Conservation (phyloP, 1,284 basidiomycete species). For the Cystobasidium slooffiae region DNA sequence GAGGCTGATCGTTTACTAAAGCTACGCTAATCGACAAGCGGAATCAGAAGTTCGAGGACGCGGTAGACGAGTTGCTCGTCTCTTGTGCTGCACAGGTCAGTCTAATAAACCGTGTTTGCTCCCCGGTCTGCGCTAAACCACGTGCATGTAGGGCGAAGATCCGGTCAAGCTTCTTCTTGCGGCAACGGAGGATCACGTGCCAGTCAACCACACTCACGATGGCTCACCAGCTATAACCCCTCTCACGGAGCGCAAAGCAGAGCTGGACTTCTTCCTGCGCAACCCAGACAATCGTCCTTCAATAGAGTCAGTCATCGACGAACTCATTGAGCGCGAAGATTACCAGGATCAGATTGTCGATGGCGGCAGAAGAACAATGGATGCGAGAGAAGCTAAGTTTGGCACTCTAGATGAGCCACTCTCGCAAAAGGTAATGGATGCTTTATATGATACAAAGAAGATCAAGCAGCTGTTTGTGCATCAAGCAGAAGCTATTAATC, state of each 20-base stretch:
- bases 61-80: slow-evolving; percentile 74
- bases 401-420: slow-evolving; percentile 67
- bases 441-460: slow-evolving; percentile 67
- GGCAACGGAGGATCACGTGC: slow-evolving; percentile 71
- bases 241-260: slow-evolving; percentile 46
- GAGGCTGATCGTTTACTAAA: not conserved
- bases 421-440: slow-evolving; percentile 65
- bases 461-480: slow-evolving; percentile 76
- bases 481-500: slow-evolving; percentile 76
- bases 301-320: slow-evolving; percentile 65
- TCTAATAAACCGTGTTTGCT: too few relatives aligned
- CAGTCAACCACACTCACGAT: slow-evolving; percentile 61
- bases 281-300: slow-evolving; percentile 64
- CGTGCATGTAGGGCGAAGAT: slow-evolving; percentile 60
- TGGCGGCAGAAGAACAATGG: slow-evolving; percentile 61
- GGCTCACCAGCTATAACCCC: slow-evolving; percentile 44
- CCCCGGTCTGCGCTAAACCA: not conserved
- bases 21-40: slow-evolving; percentile 73
- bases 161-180: slow-evolving; percentile 67
- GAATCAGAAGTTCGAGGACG: slow-evolving; percentile 68
- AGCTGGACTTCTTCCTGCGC: slow-evolving; percentile 50
- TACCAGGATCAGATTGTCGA: slow-evolving; percentile 72
- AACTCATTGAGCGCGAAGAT: slow-evolving; percentile 66
- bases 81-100: slow-evolving; percentile 60
- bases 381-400: slow-evolving; percentile 62